Base-by-base conservation (phyloP, 1,284 basidiomycete genomes). In the Austroboletus niveus region DNA sequence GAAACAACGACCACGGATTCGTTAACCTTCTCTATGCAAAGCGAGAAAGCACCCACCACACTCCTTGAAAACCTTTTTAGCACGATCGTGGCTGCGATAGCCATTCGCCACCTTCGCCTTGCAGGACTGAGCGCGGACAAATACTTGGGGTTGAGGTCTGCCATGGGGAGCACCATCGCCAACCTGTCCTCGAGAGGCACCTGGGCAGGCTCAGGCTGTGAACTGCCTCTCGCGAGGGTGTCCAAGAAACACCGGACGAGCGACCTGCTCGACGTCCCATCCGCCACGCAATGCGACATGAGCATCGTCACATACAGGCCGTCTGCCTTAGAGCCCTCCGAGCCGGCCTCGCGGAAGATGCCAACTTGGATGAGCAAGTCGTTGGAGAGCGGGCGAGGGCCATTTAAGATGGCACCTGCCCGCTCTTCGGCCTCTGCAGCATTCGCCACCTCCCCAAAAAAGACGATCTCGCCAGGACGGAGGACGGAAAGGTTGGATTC, bases 61-160 rank as follows among this genome's bases (percentile, higher is more conserved):
- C 11, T 2, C 35, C 17, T 76, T 6, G 60, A 57, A 41, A 60
- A 57, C 45, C 70, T 71, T 34, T 69, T 64, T 4, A 60, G 45
- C 12, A 59, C 51, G 34, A 83, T 72, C 9, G 77, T 69, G 6
- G 59, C 55, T 0, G 72, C 80, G n/a, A 78, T 73, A 0, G 76
- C 79, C 47, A 60, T 63, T 20, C 75, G 47, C 82, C 82, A 84
- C 53, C 77, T 67, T 51, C 67, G 69, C 48, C 64, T 69, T 4
- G 76, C 66, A 6, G 60, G 36, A 47, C 60, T 73, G 36, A 72
- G 58, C 4, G 64, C 61, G 5, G 54, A 50, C 17, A 60, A 57
- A 11, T 55, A 49, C 8, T 56, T 49, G 4, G 77, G 74, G 24
- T 65, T 48, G 11, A 80, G 60, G 2, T 69, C 66, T 22, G 75